Evolutionary conservation across 2,329 filamentous ascomycete genomes (phyloP).

Genomic region (Daldinia sp.): DNA sequence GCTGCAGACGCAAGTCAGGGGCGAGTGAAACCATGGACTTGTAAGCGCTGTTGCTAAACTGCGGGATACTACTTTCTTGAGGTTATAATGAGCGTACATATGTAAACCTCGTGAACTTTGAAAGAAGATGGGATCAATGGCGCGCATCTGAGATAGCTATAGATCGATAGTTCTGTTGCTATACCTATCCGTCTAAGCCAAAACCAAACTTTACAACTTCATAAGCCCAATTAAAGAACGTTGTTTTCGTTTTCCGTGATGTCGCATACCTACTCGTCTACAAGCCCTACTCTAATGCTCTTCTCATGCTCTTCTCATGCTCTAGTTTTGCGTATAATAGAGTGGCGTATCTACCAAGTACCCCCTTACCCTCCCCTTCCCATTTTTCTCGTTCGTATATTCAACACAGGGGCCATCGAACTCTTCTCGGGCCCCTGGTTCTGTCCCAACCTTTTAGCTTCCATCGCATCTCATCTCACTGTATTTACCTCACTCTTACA

Average conservation of each 20-base stretch:
- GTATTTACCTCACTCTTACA: constrained; percentile 32
- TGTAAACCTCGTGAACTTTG: too few relatives aligned
- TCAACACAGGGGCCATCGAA: neutral
- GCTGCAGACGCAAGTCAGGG: constrained; percentile 19
- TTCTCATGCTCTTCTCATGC: neutral
- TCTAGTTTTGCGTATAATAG: neutral
- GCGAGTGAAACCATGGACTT: too few relatives aligned
- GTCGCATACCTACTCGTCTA: neutral
- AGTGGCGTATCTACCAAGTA: constrained; percentile 2
- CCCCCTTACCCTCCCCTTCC: neutral
- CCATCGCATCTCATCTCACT: neutral
- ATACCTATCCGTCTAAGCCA: neutral
- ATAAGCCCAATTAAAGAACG: constrained; percentile 5
- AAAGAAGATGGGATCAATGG: neutral
- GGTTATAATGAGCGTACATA: too few relatives aligned
- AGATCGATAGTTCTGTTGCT: constrained; percentile 1
- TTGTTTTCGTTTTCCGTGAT: neutral
- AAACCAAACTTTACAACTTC: neutral
- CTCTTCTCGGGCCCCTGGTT: neutral
- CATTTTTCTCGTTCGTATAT: neutral
- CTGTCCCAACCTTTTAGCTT: neutral
- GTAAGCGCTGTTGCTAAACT: too few relatives aligned
- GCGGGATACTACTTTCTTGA: too few relatives aligned
- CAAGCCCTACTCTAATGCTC: neutral
- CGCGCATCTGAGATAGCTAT: neutral